Evolutionary conservation across 2,329 filamentous ascomycete species (phyloP), one percentile per base, ranked within the genome.

Genomic region (Colletotrichum theobromicola): DNA sequence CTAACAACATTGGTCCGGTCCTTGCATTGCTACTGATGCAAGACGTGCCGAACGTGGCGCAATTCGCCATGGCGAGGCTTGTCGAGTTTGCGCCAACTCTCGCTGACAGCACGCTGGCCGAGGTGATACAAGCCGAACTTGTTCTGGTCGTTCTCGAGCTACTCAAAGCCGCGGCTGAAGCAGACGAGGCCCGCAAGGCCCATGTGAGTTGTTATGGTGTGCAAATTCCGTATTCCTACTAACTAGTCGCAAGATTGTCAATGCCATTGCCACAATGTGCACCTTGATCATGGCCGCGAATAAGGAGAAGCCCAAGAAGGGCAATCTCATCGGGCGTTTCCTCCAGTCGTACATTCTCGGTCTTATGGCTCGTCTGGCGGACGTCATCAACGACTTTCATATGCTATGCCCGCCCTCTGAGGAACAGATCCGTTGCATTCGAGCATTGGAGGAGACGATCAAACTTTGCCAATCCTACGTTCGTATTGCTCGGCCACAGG

Each of bases 371-470:
- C 90, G 93, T 42, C 92, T 98, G 77, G 95, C 94, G 1, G 93
- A 96, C 68, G 86, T 90, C 12, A 92, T 98, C 73, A 97, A 96
- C 79, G 93, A 95, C 80, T 87, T 88, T 15, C 81, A 84, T 37
- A 86, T 87, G 50, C 84, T 88, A 24, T 88, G 89, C 72, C 90
- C 90, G 84, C 77, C 87, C 84, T 79, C 89, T 81, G 79, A 88
- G 61, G 95, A 98, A 81, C 95, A 95, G 79, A 91, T 91, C 70
- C 90, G 94, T 73, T 95, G 93, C 78, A 91, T 99, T 10, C 91
- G 91, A 76, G 96, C 95, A 7, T 93, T 99, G 81, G 94, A 95
- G 78, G 95, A 98, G 81, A 94, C 99, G 90, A 93, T 98, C 64
- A 91, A 88, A 68, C 87, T 97, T 63, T 94, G 94, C 58, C 93